phyloP scores from a whole-genome alignment of 495 filamentous ascomycete genomes.

The Apodospora peruviana region DNA sequence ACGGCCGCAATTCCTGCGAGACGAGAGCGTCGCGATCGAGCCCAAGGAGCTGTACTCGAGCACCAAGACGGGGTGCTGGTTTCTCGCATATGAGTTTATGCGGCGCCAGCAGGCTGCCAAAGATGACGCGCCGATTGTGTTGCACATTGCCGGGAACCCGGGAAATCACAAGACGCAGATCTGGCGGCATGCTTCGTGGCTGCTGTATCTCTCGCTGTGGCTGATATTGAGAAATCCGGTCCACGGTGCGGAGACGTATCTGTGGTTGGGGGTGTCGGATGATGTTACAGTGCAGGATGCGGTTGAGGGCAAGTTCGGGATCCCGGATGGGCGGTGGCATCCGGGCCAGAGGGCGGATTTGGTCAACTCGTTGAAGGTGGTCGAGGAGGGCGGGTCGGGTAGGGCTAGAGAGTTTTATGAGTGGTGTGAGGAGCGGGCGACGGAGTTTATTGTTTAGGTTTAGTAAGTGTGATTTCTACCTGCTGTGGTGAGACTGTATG shows the following conservation, averaged over 20 bases:
- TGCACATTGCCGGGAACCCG: slow-evolving; percentile 36
- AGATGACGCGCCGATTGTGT: not conserved
- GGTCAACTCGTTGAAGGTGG: slow-evolving; percentile 4
- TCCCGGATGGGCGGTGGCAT: slow-evolving; percentile 33
- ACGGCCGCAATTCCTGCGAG: slow-evolving; percentile 22
- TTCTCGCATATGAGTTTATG: slow-evolving; percentile 28
- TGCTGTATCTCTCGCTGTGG: slow-evolving; percentile 9
- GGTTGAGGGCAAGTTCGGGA: slow-evolving; percentile 28
- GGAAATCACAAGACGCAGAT: slow-evolving; percentile 29
- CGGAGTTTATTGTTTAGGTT: no score
- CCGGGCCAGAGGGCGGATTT: slow-evolving; percentile 8
- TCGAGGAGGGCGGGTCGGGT: slow-evolving; percentile 12
- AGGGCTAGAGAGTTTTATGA: slow-evolving; percentile 14
- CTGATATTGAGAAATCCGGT: slow-evolving; percentile 21
- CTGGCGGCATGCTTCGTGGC: slow-evolving; percentile 15
- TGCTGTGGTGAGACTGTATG: no score
- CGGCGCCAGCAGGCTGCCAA: no score
- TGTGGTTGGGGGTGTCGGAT: slow-evolving; percentile 35
- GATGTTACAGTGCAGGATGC: slow-evolving; percentile 26
- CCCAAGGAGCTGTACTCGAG: slow-evolving; percentile 24
- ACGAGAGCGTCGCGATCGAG: slow-evolving; percentile 12
- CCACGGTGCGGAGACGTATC: slow-evolving; percentile 32
- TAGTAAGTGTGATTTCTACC: no score
- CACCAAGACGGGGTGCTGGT: slow-evolving; percentile 34
- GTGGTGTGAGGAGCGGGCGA: slow-evolving; percentile 16